These are phyloP conservation scores for Fusarium penzigii DNA, from an alignment of 2,329 filamentous ascomycete genomes.

Conservation along the genomic window DNA sequence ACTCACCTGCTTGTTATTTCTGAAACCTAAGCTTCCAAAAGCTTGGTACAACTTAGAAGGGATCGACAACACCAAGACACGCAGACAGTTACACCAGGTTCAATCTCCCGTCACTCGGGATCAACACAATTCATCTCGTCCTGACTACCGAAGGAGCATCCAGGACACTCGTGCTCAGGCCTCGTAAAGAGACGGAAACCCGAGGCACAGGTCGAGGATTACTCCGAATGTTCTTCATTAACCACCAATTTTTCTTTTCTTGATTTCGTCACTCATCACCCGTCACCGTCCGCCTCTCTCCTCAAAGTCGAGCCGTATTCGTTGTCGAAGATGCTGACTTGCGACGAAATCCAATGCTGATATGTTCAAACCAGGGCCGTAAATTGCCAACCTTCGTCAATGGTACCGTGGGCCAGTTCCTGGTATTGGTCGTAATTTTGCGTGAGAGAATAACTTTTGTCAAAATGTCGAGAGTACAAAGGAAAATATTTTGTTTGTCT, in stretches of 20 bases:
- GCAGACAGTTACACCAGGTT: constrained; percentile 30
- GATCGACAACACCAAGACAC: constrained; percentile 25
- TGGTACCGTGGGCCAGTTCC: constrained; percentile 31
- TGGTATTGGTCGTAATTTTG: constrained; percentile 28
- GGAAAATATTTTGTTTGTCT: constrained; percentile 27
- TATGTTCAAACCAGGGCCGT: constrained; percentile 31
- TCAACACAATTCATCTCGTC: constrained; percentile 41
- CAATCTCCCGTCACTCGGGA: constrained; percentile 29
- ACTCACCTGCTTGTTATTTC: background rate
- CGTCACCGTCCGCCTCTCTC: constrained; percentile 31
- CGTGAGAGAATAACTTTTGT: constrained; percentile 33
- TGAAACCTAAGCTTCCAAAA: background rate
- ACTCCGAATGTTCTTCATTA: constrained; percentile 22
- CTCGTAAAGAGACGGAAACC: constrained; percentile 8
- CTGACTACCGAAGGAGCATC: constrained; percentile 39
- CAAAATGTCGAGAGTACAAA: constrained; percentile 31
- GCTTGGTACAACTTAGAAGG: background rate
- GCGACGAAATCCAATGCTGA: constrained; percentile 35
- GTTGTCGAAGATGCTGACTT: constrained; percentile 26
- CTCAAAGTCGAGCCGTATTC: constrained; percentile 25
- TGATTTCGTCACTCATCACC: constrained; percentile 30
- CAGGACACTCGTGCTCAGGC: constrained; percentile 27
- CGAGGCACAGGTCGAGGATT: constrained; percentile 5
- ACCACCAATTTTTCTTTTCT: constrained; percentile 22
- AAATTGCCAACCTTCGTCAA: constrained; percentile 24